A percentile compares a stretch with the other conserved stretches of the same genome.
Conservation (phyloP, 2,329 filamentous ascomycete genomes). For the Aspergillus pseudotamarii region DNA sequence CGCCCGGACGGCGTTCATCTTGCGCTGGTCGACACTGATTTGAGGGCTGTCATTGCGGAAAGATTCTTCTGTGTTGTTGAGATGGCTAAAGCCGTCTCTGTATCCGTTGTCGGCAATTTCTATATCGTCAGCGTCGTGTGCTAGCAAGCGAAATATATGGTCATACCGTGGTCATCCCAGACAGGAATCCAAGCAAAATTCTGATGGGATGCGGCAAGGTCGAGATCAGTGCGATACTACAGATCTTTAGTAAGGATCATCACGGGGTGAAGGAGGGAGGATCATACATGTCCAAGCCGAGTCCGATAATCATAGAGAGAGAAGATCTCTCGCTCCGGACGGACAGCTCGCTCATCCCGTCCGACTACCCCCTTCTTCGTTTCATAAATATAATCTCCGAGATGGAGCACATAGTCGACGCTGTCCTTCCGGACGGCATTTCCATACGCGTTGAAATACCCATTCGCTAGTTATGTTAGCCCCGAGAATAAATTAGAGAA, state of each 20-base stretch:
- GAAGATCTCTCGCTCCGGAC: conserved; percentile 39
- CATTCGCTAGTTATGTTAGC: conserved; percentile 44
- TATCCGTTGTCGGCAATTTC: conserved; percentile 69
- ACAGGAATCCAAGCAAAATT: conserved; percentile 65
- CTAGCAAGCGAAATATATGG: conserved; percentile 5
- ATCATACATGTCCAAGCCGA: conserved; percentile 53
- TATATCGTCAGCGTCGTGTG: conserved; percentile 20
- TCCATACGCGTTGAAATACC: conserved; percentile 64
- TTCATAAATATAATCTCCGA: conserved; percentile 69
- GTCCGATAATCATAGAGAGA: conserved; percentile 57
- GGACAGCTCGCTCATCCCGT: conserved; percentile 12
- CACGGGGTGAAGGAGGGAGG: accelerated
- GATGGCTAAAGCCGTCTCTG: conserved; percentile 60
- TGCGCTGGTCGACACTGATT: conserved; percentile 71
- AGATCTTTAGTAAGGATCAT: background rate
- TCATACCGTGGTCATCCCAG: conserved; percentile 63
- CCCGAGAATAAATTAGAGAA: no score
- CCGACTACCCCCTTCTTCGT: conserved; percentile 46
- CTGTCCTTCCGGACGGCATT: conserved; percentile 62
- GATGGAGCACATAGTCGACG: conserved; percentile 62
- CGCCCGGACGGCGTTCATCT: conserved; percentile 72
- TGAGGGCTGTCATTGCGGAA: conserved; percentile 59
- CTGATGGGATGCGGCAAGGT: conserved; percentile 60
- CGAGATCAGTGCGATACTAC: conserved; percentile 55
- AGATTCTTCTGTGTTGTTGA: conserved; percentile 69